These are phyloP conservation scores for Arbutus unedo DNA, from an alignment of 148 eudicot species.

Conservation along the genomic window DNA sequence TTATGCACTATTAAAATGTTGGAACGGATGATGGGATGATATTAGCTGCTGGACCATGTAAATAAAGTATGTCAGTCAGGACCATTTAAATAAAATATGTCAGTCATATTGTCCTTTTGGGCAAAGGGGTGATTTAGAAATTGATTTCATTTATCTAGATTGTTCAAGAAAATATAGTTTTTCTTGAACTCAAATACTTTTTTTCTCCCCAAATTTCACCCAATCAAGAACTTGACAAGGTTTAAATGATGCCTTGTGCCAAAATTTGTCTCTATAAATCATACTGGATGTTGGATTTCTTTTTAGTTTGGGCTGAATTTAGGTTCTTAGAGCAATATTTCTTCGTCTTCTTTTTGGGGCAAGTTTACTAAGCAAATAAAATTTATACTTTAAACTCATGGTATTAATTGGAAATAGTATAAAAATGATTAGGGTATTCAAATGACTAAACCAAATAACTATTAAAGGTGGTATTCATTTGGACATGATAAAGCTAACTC, in stretches of 20 bases:
- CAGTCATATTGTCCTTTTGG: neutral
- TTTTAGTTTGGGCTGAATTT: neutral
- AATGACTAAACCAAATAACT: neutral
- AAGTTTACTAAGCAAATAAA: neutral
- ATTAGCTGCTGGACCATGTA: neutral
- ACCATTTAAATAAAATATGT: neutral
- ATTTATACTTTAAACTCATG: neutral
- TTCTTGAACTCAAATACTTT: neutral
- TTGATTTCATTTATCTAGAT: constrained; percentile 4
- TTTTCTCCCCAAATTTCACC: neutral
- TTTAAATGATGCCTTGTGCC: neutral
- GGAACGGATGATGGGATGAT: neutral
- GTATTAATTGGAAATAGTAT: neutral
- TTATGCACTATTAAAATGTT: neutral
- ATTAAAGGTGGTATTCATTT: no score
- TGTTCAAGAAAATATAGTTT: neutral
- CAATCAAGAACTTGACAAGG: neutral
- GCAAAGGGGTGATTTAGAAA: neutral
- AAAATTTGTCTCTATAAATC: neutral
- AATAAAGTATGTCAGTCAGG: no score
- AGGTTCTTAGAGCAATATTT: neutral
- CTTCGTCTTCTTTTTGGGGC: neutral
- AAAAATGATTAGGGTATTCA: neutral
- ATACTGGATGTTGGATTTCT: neutral
- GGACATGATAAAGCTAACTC: no score